These are phyloP conservation scores for Rubus parviflorus DNA, from an alignment of 306 rosid genomes.

Conservation along the genomic window DNA sequence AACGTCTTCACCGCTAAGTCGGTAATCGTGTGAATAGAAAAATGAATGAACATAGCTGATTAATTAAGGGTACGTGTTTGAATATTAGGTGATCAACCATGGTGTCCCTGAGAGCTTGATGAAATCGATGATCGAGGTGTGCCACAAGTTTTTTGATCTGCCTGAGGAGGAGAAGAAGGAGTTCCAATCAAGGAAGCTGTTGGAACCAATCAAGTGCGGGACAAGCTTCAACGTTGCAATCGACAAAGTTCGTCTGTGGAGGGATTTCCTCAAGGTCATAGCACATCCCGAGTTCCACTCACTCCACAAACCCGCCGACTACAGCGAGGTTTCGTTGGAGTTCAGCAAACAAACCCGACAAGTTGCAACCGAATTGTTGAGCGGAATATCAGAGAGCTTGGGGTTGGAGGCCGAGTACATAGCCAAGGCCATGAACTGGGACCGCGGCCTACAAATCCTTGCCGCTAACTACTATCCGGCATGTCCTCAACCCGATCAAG, in stretches of 20 bases:
- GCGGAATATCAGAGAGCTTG: constrained; percentile 30
- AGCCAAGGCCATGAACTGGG: constrained; percentile 17
- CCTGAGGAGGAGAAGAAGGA: constrained; percentile 44
- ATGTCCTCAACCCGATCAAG: constrained; percentile 37
- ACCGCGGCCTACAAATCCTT: constrained; percentile 24
- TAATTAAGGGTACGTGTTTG: no score
- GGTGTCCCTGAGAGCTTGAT: constrained; percentile 39
- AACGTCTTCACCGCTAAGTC: neutral
- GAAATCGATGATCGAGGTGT: constrained; percentile 32
- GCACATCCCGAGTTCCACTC: constrained; percentile 41
- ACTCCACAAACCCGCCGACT: constrained; percentile 49
- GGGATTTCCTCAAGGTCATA: constrained; percentile 49
- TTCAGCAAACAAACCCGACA: constrained; percentile 9
- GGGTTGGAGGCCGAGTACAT: constrained; percentile 32
- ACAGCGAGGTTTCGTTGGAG: constrained; percentile 21
- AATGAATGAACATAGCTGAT: no score
- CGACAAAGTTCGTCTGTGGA: constrained; percentile 51
- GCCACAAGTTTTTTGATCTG: constrained; percentile 35
- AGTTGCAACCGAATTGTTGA: constrained; percentile 4
- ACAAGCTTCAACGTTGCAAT: constrained; percentile 40
- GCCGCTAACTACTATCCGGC: constrained; percentile 32
- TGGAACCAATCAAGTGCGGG: constrained; percentile 42
- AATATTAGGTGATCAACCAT: constrained; percentile 40
- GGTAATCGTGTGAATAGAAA: no score
- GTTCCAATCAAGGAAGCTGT: constrained; percentile 33